Percentiles rank a stretch among this genome's conserved stretches.
These are phyloP conservation scores for Avena insularis DNA, from an alignment of 176 grass and related monocot species.

Conservation along the genomic window DNA sequence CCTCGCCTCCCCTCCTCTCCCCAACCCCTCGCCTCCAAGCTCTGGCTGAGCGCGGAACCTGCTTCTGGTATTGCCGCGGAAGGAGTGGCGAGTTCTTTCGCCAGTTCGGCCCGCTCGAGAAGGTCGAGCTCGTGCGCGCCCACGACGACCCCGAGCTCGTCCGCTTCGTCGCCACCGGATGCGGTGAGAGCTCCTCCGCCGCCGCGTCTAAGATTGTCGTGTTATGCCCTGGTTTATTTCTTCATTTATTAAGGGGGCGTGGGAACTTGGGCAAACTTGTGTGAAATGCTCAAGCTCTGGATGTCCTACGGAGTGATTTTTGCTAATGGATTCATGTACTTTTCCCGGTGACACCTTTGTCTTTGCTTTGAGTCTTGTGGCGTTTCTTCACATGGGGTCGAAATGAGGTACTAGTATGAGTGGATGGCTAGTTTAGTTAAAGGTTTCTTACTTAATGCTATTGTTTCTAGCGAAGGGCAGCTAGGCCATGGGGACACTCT, in stretches of 20 bases:
- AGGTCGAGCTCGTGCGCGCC: no score
- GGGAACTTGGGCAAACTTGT: background rate
- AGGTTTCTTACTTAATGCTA: slow-evolving; percentile 38
- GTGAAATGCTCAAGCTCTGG: background rate
- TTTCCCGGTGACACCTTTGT: slow-evolving; percentile 80
- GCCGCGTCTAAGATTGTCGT: background rate
- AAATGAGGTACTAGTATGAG: slow-evolving; percentile 74
- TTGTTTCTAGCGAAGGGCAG: slow-evolving; percentile 76
- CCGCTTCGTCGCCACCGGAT: slow-evolving; percentile 87
- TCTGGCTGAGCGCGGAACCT: no score
- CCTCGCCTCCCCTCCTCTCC: no score
- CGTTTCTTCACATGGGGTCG: slow-evolving; percentile 92
- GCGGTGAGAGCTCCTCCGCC: slow-evolving; percentile 49
- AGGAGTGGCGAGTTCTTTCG: no score
- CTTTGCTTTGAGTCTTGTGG: slow-evolving; percentile 87
- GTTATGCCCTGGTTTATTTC: background rate
- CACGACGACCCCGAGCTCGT: no score
- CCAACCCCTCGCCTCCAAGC: no score
- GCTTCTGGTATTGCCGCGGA: no score
- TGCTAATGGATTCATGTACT: slow-evolving; percentile 31
- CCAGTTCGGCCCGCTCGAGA: no score
- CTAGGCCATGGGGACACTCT: slow-evolving; percentile 86
- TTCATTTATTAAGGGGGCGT: background rate
- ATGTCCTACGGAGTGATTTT: background rate
- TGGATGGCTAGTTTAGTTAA: background rate